Evolutionary conservation across 169 alveolate species (phyloP).

Genomic region (Cyclospora cayetanensis): DNA sequence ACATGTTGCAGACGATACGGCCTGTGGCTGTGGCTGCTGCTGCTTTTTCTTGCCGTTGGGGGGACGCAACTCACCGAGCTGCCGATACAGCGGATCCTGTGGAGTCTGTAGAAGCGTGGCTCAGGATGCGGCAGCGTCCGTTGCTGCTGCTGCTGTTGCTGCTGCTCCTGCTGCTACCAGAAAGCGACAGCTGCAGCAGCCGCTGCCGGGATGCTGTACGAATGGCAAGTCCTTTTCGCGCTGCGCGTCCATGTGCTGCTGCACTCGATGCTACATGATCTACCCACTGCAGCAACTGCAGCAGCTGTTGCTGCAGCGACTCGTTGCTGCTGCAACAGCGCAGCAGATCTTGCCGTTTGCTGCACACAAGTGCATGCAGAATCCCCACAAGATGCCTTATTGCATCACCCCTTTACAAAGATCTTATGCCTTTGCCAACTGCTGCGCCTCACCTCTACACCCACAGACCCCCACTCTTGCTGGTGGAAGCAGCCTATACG

Average conservation of each 20-base stretch:
- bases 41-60: no score
- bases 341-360: slow-evolving; percentile 26
- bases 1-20: no score
- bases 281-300: not conserved
- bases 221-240: not conserved
- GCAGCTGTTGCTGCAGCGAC: not conserved
- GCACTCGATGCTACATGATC: slow-evolving; percentile 1
- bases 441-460: not conserved
- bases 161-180: slow-evolving; percentile 27
- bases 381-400: not conserved
- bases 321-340: not conserved
- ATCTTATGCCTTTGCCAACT: not conserved
- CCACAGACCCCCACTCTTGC: no score
- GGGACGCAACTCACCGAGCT: not conserved
- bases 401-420: not conserved
- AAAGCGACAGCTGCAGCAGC: slow-evolving; percentile 4
- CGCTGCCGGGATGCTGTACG: not conserved
- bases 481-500: no score
- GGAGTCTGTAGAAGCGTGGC: not conserved
- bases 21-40: not conserved
- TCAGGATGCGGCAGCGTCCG: not conserved
- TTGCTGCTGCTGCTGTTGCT: slow-evolving; percentile 23
- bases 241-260: not conserved
- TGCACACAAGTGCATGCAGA: not conserved
- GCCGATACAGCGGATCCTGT: not conserved